Evolutionary conservation across 345 rosid genomes (phyloP).

Genomic region (Linum tenue): DNA sequence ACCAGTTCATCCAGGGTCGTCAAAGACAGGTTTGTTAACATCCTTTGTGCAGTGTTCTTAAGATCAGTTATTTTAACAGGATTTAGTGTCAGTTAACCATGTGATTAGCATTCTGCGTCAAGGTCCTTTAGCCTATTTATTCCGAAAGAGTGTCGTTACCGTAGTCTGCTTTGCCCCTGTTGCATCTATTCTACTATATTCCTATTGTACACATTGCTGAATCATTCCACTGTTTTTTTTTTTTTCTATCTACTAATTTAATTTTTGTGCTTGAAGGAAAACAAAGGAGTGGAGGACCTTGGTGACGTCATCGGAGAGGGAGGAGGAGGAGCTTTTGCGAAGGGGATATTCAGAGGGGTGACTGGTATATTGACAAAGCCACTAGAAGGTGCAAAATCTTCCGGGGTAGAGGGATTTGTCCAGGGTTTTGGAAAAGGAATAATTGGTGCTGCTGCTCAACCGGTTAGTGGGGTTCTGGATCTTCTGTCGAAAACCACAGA

Average conservation of each 20-base stretch:
- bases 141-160: not conserved
- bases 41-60: slow-evolving; percentile 4
- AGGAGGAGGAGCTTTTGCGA: slow-evolving; percentile 99
- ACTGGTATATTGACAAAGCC: slow-evolving; percentile 97
- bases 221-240: not conserved
- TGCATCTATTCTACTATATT: not conserved
- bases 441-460: slow-evolving; percentile 98
- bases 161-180: not conserved
- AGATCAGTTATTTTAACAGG: no score
- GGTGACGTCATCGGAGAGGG: slow-evolving; percentile 96
- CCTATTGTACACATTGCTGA: not conserved
- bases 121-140: not conserved
- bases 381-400: slow-evolving; percentile 91
- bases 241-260: slow-evolving; percentile 11
- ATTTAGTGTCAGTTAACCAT: no score
- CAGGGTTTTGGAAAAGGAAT: slow-evolving; percentile 98
- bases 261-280: slow-evolving; percentile 46
- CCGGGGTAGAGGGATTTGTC: slow-evolving; percentile 96
- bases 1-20: slow-evolving; percentile 87
- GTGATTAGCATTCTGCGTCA: no score
- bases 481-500: slow-evolving; percentile 97
- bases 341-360: slow-evolving; percentile 94
- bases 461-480: slow-evolving; percentile 96
- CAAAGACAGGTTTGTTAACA: slow-evolving; percentile 70
- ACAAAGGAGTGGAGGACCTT: slow-evolving; percentile 91